A percentile compares a stretch with the other conserved stretches of the same genome.
Evolutionary conservation across 2,329 filamentous ascomycete genomes (phyloP).

Genomic region (Colletotrichum simmondsii): DNA sequence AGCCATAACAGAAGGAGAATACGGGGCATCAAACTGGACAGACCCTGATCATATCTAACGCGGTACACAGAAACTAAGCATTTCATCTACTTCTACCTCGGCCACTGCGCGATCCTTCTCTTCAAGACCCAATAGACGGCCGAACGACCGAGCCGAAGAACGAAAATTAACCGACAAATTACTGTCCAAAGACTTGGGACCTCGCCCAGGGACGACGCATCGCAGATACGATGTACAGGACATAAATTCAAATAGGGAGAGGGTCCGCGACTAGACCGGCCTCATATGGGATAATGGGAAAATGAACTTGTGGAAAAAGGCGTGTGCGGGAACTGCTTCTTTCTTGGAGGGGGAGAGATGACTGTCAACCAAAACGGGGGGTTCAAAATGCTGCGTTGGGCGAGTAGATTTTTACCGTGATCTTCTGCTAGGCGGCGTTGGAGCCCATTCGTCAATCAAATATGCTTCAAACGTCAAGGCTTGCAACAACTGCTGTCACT

Average conservation of each 20-base stretch:
- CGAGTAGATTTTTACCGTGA: slow-evolving; percentile 6
- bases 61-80: slow-evolving; percentile 87
- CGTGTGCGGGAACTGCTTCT: slow-evolving; percentile 2
- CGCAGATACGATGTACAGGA: slow-evolving; percentile 22
- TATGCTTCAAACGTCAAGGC: neutral
- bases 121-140: slow-evolving; percentile 93
- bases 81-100: slow-evolving; percentile 99
- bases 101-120: slow-evolving; percentile 96
- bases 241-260: neutral
- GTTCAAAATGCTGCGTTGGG: slow-evolving; percentile 6
- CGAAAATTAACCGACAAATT: neutral
- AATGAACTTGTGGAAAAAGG: slow-evolving; percentile 29
- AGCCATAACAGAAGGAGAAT: neutral
- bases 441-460: slow-evolving; percentile 2
- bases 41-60: neutral
- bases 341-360: neutral
- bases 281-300: slow-evolving; percentile 26
- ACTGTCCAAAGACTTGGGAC: slow-evolving; percentile 14
- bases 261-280: neutral
- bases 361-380: neutral
- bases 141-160: neutral
- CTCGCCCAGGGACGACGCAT: slow-evolving; percentile 3
- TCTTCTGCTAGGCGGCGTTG: slow-evolving; percentile 1
- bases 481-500: neutral
- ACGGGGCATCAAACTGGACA: neutral